phyloP scores from a whole-genome alignment of 2,329 filamentous ascomycete species.

The Scedosporium dehoogii region DNA sequence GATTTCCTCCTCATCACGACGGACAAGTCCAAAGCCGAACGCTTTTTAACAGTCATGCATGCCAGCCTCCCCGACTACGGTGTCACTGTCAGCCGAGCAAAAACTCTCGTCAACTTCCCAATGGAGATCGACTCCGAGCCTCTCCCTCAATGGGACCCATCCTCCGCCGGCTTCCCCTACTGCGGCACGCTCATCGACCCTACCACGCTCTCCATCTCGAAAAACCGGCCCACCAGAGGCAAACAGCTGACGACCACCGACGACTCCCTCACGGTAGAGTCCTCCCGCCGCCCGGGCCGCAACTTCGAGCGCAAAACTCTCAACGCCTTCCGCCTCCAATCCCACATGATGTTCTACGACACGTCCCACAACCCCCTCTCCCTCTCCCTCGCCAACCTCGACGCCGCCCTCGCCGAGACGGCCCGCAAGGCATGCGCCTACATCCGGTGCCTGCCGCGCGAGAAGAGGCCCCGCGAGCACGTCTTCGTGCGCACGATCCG shows the following conservation, averaged over 20 bases:
- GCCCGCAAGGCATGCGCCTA: constrained; percentile 66
- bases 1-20: constrained; percentile 87
- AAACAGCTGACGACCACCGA: constrained; percentile 29
- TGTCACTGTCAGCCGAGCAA: constrained; percentile 63
- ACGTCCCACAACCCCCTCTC: constrained; percentile 61
- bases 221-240: constrained; percentile 38
- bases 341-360: constrained; percentile 76
- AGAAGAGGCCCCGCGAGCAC: constrained; percentile 43
- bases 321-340: constrained; percentile 71
- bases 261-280: constrained; percentile 72
- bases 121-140: constrained; percentile 41
- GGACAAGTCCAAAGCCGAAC: constrained; percentile 52
- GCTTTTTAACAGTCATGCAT: constrained; percentile 75
- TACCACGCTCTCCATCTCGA: constrained; percentile 54
- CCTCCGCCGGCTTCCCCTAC: constrained; percentile 61
- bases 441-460: constrained; percentile 43
- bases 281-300: constrained; percentile 59
- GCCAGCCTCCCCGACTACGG: constrained; percentile 69
- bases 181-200: constrained; percentile 75
- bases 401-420: constrained; percentile 64
- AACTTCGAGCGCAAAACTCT: constrained; percentile 74
- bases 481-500: constrained; percentile 53
- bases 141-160: constrained; percentile 35
- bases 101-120: constrained; percentile 80
- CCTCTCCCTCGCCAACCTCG: constrained; percentile 66